Evolutionary conservation across 768 basidiomycete genomes (phyloP).

Genomic region (Calocera viscosa): DNA sequence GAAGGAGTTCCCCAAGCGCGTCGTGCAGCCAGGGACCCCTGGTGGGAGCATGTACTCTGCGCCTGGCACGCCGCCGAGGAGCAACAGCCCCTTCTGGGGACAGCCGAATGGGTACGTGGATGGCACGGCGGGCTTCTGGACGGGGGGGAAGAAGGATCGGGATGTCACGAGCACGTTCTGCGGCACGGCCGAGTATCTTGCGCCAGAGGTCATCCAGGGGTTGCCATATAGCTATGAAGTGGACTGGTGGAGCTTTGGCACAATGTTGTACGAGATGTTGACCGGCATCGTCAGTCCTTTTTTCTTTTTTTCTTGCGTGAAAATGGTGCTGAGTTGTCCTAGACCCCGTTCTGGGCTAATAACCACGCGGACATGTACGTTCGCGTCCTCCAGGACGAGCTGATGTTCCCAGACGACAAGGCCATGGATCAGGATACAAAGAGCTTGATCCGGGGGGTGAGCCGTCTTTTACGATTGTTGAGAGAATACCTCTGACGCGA

Average conservation of each 20-base stretch:
- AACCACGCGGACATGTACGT: constrained; percentile 95
- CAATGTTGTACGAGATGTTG: constrained; percentile 96
- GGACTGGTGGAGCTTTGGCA: constrained; percentile 97
- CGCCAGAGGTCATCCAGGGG: constrained; percentile 92
- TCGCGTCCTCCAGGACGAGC: constrained; percentile 77
- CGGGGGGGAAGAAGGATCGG: constrained; percentile 20
- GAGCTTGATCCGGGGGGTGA: constrained; percentile 84
- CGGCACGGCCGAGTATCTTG: constrained; percentile 92
- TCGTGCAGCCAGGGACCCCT: not conserved
- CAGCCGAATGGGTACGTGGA: constrained; percentile 39
- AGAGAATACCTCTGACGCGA: not conserved
- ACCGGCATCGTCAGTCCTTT: constrained; percentile 70
- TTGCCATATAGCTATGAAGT: constrained; percentile 84
- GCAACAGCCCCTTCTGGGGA: constrained; percentile 49
- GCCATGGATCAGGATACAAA: constrained; percentile 93
- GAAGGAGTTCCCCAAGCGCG: constrained; percentile 62
- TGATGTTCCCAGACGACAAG: constrained; percentile 78
- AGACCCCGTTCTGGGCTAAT: constrained; percentile 89
- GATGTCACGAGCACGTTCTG: constrained; percentile 82
- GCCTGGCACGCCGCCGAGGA: constrained; percentile 26
- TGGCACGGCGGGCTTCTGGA: constrained; percentile 47
- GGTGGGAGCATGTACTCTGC: constrained; percentile 33
- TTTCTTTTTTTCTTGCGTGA: constrained; percentile 14
- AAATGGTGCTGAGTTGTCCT: constrained; percentile 16
- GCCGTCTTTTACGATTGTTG: constrained; percentile 23